Percentiles rank a stretch among this genome's conserved stretches.
Evolutionary conservation across 1,284 basidiomycete species (phyloP).

Genomic region (Flammula alnicola): DNA sequence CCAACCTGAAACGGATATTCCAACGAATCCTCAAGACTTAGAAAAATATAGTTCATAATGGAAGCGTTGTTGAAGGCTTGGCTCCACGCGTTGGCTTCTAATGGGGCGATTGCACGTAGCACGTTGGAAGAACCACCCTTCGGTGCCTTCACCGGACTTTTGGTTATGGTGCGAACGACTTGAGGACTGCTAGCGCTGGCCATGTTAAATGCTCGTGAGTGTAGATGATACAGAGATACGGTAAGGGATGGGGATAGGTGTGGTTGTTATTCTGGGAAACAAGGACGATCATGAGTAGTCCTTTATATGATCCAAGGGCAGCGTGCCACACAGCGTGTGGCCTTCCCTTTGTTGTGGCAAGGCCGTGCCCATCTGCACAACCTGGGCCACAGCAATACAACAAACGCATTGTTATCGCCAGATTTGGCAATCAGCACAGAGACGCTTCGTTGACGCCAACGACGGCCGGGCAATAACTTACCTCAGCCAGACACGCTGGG

Average conservation of each 20-base stretch:
- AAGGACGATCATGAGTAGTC: slow-evolving; percentile 3
- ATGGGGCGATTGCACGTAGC: slow-evolving; percentile 26
- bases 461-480: too few relatives aligned
- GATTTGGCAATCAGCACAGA: too few relatives aligned
- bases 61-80: slow-evolving; percentile 39
- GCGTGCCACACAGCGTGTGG: slow-evolving; percentile 7
- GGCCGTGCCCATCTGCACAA: too few relatives aligned
- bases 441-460: too few relatives aligned
- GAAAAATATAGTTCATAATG: slow-evolving; percentile 38
- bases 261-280: slow-evolving; percentile 10
- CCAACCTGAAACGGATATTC: slow-evolving; percentile 56
- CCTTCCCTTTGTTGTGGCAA: slow-evolving; percentile 9
- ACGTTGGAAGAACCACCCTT: slow-evolving; percentile 3
- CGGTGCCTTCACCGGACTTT: neutral
- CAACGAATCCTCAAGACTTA: slow-evolving; percentile 57
- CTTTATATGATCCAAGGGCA: slow-evolving; percentile 10
- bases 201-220: slow-evolving; percentile 4
- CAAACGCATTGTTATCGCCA: too few relatives aligned
- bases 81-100: slow-evolving; percentile 41
- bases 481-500: too few relatives aligned
- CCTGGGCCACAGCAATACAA: too few relatives aligned
- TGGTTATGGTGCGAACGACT: slow-evolving; percentile 3
- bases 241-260: slow-evolving; percentile 1
- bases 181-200: slow-evolving; percentile 9
- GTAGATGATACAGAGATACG: neutral